Evolutionary conservation across 2,329 filamentous ascomycete species (phyloP).

Genomic region (Claviceps citrina): DNA sequence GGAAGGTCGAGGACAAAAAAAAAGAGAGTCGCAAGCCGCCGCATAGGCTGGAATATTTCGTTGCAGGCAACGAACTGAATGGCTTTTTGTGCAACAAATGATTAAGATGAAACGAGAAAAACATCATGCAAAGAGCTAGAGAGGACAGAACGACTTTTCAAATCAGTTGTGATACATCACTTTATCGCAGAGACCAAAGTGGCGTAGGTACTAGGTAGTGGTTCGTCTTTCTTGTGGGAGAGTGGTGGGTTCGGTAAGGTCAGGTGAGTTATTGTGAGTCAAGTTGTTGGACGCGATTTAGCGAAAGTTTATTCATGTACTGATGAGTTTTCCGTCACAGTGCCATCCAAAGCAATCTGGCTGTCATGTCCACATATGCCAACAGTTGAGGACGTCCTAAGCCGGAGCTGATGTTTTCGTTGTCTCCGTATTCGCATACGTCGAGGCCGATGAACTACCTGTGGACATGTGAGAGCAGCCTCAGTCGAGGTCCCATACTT

Average conservation of each 20-base stretch:
- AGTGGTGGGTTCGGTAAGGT: neutral
- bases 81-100: no score
- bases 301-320: neutral
- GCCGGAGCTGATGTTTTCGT: conserved; percentile 3
- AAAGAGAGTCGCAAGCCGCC: no score
- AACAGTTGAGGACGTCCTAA: neutral
- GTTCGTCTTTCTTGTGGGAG: no score
- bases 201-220: neutral
- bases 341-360: neutral
- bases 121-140: no score
- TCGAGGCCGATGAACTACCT: conserved; percentile 6
- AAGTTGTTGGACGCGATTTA: no score
- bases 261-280: neutral
- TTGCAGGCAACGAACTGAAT: no score
- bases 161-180: neutral
- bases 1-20: no score
- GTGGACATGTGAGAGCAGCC: conserved; percentile 7
- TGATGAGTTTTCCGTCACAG: neutral
- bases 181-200: neutral
- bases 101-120: no score
- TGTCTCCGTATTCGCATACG: conserved; percentile 8
- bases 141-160: neutral
- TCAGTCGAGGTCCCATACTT: conserved; percentile 6
- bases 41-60: no score
- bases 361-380: neutral